Percentiles rank a stretch among this genome's conserved stretches.
Conservation (phyloP, 352 stramenopile genomes). For the Phytophthora sojae region DNA sequence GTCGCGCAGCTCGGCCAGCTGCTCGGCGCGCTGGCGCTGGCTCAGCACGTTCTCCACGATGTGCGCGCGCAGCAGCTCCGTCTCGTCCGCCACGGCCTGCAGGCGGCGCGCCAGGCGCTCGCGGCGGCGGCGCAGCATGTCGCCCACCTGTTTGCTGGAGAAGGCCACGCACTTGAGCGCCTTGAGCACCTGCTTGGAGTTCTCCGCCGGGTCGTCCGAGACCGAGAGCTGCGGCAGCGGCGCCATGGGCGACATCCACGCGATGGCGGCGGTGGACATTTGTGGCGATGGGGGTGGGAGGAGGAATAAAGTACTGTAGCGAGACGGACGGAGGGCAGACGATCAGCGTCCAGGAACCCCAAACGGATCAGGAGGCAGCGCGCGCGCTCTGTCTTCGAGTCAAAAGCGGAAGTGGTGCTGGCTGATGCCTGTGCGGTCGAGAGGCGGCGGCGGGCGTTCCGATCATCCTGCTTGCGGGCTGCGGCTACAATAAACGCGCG, state of each 20-base stretch:
- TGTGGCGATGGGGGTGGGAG: neutral
- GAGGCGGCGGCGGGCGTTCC: neutral
- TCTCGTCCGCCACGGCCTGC: conserved; percentile 53
- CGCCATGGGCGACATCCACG: neutral
- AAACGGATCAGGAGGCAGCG: neutral
- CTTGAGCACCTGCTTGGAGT: conserved; percentile 70
- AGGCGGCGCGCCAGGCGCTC: conserved; percentile 57
- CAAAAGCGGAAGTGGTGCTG: neutral
- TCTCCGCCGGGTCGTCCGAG: conserved; percentile 46
- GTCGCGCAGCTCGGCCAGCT: conserved; percentile 60
- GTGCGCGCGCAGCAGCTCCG: conserved; percentile 57
- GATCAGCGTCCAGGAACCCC: neutral
- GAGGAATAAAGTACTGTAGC: neutral
- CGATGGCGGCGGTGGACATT: conserved; percentile 10
- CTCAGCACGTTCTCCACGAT: conserved; percentile 61
- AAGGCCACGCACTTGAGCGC: conserved; percentile 71
- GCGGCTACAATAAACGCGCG: neutral
- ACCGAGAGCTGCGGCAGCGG: conserved; percentile 22
- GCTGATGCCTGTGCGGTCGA: neutral
- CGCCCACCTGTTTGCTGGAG: conserved; percentile 66
- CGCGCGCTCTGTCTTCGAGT: neutral
- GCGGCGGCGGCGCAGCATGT: conserved; percentile 62
- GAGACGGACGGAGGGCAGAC: neutral
- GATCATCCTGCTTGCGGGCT: neutral
- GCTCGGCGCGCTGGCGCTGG: conserved; percentile 52